Percentiles rank a stretch among this genome's conserved stretches.
phyloP scores from a whole-genome alignment of 1,139 yeast species.

The Eremothecium sinecaudum region DNA sequence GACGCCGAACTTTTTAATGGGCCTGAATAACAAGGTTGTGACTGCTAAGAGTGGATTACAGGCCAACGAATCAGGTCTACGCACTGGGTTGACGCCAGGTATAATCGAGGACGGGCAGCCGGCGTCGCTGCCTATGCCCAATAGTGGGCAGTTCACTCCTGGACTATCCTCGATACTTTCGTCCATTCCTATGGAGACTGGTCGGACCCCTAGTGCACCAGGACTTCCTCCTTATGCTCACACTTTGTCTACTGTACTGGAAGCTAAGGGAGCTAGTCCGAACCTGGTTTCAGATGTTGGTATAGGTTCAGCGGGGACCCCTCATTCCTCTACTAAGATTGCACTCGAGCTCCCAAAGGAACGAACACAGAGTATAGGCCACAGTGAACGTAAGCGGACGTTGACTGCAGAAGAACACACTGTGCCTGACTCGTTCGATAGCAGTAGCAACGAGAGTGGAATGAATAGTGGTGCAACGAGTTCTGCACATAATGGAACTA shows the following conservation, averaged over 20 bases:
- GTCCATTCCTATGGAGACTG: neutral
- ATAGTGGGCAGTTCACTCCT: slow-evolving; percentile 1
- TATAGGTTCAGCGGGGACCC: neutral
- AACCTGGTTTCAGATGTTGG: neutral
- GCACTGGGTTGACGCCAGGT: slow-evolving; percentile 58
- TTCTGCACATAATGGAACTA: neutral
- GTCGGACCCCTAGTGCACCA: neutral
- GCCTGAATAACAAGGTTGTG: slow-evolving; percentile 37
- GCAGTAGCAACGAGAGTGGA: too few relatives aligned
- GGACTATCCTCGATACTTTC: slow-evolving; percentile 2
- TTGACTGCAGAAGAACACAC: too few relatives aligned
- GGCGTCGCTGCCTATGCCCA: slow-evolving; percentile 1
- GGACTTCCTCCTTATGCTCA: slow-evolving; percentile 2
- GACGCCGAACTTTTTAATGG: slow-evolving; percentile 19
- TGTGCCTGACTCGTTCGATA: too few relatives aligned
- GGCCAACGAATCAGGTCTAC: slow-evolving; percentile 56
- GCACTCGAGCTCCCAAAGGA: slow-evolving; percentile 4
- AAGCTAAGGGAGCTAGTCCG: neutral
- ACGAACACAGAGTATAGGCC: neutral
- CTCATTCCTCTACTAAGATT: neutral
- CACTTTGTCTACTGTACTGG: slow-evolving; percentile 3
- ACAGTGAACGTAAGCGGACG: neutral
- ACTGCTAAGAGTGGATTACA: slow-evolving; percentile 63
- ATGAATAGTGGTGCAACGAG: neutral
- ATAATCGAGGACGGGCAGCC: slow-evolving; percentile 11